phyloP scores from a whole-genome alignment of 2,329 filamentous ascomycete genomes.

The Colletotrichum ledebouriae region DNA sequence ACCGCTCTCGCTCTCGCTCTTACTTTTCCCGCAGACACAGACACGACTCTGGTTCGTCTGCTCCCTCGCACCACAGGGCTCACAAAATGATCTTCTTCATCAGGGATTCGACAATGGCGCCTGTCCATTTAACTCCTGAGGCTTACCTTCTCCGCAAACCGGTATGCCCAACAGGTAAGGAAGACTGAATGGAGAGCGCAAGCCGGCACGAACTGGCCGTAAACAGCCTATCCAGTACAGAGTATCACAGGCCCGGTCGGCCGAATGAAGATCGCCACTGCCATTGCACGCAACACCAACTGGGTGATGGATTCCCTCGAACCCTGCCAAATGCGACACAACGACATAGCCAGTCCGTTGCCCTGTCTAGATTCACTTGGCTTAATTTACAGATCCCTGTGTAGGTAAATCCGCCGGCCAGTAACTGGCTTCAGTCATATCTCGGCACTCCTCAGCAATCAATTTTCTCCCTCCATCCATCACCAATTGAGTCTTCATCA shows the following conservation, averaged over 20 bases:
- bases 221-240: neutral
- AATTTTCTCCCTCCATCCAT: conserved; percentile 14
- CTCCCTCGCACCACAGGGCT: conserved; percentile 17
- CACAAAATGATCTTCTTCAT: conserved; percentile 3
- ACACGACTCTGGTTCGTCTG: conserved; percentile 10
- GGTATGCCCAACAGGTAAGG: neutral
- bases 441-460: conserved; percentile 31
- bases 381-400: conserved; percentile 37
- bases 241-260: conserved; percentile 18
- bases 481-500: conserved; percentile 19
- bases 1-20: neutral
- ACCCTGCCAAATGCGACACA: conserved; percentile 24
- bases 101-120: conserved; percentile 4
- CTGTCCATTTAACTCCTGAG: neutral
- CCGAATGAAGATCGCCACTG: conserved; percentile 38
- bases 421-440: conserved; percentile 28
- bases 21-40: neutral
- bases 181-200: neutral
- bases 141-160: neutral
- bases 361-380: conserved; percentile 35
- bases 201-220: conserved; percentile 7
- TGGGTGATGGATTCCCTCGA: conserved; percentile 6
- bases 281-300: conserved; percentile 9
- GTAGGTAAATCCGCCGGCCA: conserved; percentile 19
- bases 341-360: conserved; percentile 24